These are phyloP conservation scores for Wickerhamomyces sp. DNA, from an alignment of 1,139 yeast genomes.

Conservation along the genomic window DNA sequence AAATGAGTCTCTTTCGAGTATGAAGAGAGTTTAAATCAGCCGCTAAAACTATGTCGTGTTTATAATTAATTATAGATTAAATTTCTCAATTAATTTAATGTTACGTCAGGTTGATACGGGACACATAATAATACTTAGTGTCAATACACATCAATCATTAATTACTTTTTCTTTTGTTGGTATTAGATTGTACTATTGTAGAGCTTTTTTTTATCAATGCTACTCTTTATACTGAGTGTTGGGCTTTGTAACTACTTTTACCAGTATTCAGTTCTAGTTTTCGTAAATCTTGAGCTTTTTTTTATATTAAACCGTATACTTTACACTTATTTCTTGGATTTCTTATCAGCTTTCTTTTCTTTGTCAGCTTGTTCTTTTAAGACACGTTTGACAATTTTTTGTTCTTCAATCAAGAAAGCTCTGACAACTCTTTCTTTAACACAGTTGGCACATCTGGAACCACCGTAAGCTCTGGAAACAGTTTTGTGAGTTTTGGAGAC, in stretches of 20 bases:
- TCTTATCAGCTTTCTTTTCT: slow-evolving; percentile 46
- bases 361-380: slow-evolving; percentile 91
- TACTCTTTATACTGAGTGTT: no score
- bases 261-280: background rate
- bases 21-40: no score
- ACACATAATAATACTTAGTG: slow-evolving; percentile 3
- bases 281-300: slow-evolving; percentile 3
- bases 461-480: slow-evolving; percentile 99
- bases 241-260: no score
- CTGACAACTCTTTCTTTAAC: slow-evolving; percentile 98
- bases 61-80: no score
- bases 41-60: no score
- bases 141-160: no score
- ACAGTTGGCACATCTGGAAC: slow-evolving; percentile 97
- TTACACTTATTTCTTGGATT: slow-evolving; percentile 20
- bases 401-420: slow-evolving; percentile 99
- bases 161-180: no score
- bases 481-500: slow-evolving; percentile 96
- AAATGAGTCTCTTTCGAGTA: no score
- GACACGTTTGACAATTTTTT: slow-evolving; percentile 98
- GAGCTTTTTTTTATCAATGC: no score
- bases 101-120: no score
- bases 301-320: slow-evolving; percentile 8
- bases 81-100: no score
- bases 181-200: no score